Base-by-base conservation (phyloP, 108 stramenopile genomes). In the Nitzschia sp. region DNA sequence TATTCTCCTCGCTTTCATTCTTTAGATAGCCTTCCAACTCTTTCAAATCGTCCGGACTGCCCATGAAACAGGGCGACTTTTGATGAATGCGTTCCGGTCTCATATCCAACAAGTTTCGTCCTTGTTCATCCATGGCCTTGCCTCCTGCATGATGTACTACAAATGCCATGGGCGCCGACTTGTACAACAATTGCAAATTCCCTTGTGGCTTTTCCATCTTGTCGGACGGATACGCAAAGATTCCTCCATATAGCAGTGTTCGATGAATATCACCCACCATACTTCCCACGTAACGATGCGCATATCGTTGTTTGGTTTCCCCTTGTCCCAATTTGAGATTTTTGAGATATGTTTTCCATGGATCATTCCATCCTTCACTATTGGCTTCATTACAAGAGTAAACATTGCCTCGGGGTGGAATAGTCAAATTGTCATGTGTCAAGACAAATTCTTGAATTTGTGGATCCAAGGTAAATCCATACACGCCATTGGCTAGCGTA, bases 181-280 rank as follows among this genome's bases (percentile, higher is more conserved):
- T 92, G 88, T 96, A 93, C 46, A 94, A 64, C 0, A 96, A 68
- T 65, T 93, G 88, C 21, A 97, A 71, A 82, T 96, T 95, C 27
- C 97, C 95, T 32, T 91, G 74, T 18, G 86, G 90, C 66, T 91
- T 86, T 31, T 87, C 73, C 28, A 79, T 72, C 15, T 17, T 53
- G 62, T 97, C 96, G 18, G 89, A 71, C 2, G 99, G 99, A 82
- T 98, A 98, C 33, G 91, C 84, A 77, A 97, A 99, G 42, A 99
- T 85, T 0, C 99, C 99, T 21, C 98, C 98, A 75, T 99, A 99
- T 53, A 96, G 76, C 42, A 99, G 69, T 1, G 99, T 99, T 2
- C 99, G 91, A 80, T 99, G 99, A 26, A 98, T 95, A 77, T 99
- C 99, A 4, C 97, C 95, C 36, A 98, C 99, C 97, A 99, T 98